phyloP scores from a whole-genome alignment of 768 basidiomycete species.

The Cystobasidium ongulense region DNA sequence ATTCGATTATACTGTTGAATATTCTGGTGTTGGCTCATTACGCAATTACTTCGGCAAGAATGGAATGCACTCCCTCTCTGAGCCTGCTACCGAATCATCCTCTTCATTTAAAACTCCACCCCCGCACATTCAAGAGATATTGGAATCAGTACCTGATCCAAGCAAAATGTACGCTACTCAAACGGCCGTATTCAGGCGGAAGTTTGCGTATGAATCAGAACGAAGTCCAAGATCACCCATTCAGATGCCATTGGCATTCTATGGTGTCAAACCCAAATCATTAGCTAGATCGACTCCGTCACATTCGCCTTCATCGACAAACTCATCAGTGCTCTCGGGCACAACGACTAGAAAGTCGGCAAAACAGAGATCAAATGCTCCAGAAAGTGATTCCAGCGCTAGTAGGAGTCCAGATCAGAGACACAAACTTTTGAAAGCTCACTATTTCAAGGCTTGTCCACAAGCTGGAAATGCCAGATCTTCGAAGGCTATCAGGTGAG shows the following conservation, averaged over 20 bases:
- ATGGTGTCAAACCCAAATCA: neutral
- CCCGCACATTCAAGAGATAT: constrained; percentile 7
- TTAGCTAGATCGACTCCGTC: neutral
- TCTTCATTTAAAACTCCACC: neutral
- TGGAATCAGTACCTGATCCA: constrained; percentile 12
- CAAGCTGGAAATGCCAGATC: constrained; percentile 14
- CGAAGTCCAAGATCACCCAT: constrained; percentile 27
- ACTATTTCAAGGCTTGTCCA: constrained; percentile 8
- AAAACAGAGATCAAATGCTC: neutral
- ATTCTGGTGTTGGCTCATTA: constrained; percentile 36
- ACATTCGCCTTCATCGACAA: neutral
- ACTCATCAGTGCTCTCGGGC: neutral
- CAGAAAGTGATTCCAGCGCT: neutral
- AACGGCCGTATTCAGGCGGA: constrained; percentile 35
- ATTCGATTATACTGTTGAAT: constrained; percentile 28
- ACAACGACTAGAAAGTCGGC: neutral
- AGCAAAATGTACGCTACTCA: constrained; percentile 35
- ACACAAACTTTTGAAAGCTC: constrained; percentile 19
- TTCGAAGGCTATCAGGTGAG: constrained; percentile 5
- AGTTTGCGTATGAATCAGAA: constrained; percentile 27
- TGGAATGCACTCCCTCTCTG: neutral
- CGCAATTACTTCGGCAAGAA: constrained; percentile 28
- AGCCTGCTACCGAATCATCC: neutral
- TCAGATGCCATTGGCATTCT: constrained; percentile 37
- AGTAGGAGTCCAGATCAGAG: constrained; percentile 8